Evolutionary conservation across 257 asterid species (phyloP).

Genomic region (Thymus quinquecostatus): DNA sequence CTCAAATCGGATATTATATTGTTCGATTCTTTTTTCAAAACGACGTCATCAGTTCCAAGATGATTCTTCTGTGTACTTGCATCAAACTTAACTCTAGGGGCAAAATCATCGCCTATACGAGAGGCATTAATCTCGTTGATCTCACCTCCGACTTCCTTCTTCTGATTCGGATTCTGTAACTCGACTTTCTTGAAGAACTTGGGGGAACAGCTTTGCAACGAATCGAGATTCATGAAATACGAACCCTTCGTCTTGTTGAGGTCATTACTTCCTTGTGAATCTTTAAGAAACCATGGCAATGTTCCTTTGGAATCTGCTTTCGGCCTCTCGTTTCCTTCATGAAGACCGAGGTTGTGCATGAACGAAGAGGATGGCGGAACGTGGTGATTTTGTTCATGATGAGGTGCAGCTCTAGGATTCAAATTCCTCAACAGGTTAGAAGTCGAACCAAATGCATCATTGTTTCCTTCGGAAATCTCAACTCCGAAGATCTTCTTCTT

Average conservation of each 20-base stretch:
- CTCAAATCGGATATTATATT: conserved; percentile 29
- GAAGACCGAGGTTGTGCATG: conserved; percentile 32
- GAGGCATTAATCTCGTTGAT: conserved; percentile 8
- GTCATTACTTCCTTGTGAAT: conserved; percentile 38
- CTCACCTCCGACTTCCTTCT: conserved; percentile 32
- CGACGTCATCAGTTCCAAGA: too few relatives aligned
- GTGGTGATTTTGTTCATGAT: conserved; percentile 8
- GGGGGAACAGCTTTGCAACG: conserved; percentile 58
- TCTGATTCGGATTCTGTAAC: conserved; percentile 34
- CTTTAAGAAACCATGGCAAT: conserved; percentile 52
- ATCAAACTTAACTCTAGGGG: neutral
- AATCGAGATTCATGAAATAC: conserved; percentile 69
- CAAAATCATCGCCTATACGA: conserved; percentile 11
- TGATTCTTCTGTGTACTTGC: conserved; percentile 13
- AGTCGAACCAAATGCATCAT: conserved; percentile 28
- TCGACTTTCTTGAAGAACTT: conserved; percentile 52
- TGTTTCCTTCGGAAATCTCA: conserved; percentile 57
- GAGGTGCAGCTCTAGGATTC: conserved; percentile 7
- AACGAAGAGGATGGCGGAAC: conserved; percentile 32
- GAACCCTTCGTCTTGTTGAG: conserved; percentile 36
- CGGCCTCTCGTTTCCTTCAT: conserved; percentile 29
- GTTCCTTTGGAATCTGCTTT: conserved; percentile 32
- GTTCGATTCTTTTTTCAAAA: conserved; percentile 26
- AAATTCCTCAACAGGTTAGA: conserved; percentile 24
- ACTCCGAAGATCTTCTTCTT: conserved; percentile 68